These are phyloP conservation scores for Phaeoacremonium minimum DNA, from an alignment of 2,329 filamentous ascomycete genomes.

Conservation along the genomic window DNA sequence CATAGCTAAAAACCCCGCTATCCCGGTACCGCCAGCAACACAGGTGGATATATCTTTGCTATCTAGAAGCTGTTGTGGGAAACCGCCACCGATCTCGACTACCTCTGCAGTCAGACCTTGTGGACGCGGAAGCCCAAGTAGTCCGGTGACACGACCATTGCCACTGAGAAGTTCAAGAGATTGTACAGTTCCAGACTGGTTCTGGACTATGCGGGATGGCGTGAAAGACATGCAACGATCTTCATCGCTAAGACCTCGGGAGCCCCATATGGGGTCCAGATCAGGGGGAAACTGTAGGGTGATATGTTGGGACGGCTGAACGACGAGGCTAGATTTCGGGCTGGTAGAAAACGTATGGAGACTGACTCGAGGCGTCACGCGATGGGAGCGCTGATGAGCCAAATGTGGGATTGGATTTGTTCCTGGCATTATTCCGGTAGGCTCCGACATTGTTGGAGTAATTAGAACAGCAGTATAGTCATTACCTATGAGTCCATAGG, in stretches of 20 bases:
- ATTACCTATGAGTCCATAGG: no score
- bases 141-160: constrained; percentile 13
- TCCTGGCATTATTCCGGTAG: no score
- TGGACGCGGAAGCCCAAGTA: constrained; percentile 13
- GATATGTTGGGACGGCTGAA: constrained; percentile 10
- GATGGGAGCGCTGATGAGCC: constrained; percentile 9
- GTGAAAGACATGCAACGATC: constrained; percentile 13
- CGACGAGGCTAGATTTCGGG: not conserved
- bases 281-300: constrained; percentile 12
- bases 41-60: not conserved
- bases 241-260: constrained; percentile 5
- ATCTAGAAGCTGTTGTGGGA: constrained; percentile 1
- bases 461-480: no score
- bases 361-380: constrained; percentile 9
- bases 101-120: constrained; percentile 8
- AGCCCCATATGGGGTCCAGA: constrained; percentile 12
- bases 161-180: constrained; percentile 7
- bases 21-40: constrained; percentile 12
- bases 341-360: constrained; percentile 10
- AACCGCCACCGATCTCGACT: constrained; percentile 11
- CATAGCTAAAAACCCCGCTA: constrained; percentile 10
- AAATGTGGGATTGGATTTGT: no score
- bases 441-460: no score
- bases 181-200: not conserved
- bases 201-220: constrained; percentile 5